Conservation (phyloP, 2,329 filamentous ascomycete genomes). For the Cordyceps pruinosa region DNA sequence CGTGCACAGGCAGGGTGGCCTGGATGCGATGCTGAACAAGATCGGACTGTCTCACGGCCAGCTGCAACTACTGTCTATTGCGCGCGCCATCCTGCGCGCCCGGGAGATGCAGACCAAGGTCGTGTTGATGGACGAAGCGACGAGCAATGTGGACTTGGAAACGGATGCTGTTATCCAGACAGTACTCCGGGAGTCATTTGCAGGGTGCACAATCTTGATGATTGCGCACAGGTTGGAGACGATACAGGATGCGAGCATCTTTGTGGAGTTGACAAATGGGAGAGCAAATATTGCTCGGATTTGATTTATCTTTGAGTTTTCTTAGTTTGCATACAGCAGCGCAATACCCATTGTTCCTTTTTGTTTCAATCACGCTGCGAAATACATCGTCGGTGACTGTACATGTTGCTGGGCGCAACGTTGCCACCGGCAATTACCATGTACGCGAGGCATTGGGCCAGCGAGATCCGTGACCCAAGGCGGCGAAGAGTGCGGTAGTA, state of each 20-base stretch:
- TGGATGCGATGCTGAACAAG: conserved; percentile 25
- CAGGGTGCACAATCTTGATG: conserved; percentile 10
- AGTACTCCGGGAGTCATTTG: conserved; percentile 13
- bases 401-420: no score
- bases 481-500: no score
- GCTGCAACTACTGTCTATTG: background rate
- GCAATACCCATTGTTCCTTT: no score
- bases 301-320: no score
- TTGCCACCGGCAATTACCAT: no score
- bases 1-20: conserved; percentile 24
- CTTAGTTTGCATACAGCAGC: no score
- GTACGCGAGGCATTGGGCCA: no score
- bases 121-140: background rate
- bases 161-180: conserved; percentile 12
- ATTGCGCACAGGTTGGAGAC: conserved; percentile 15
- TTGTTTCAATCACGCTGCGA: no score
- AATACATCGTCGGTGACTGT: no score
- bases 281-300: background rate
- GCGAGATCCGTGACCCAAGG: no score
- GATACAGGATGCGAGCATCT: background rate
- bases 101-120: conserved; percentile 6
- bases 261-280: background rate
- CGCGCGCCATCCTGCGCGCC: conserved; percentile 13
- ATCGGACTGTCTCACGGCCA: conserved; percentile 25
- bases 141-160: conserved; percentile 15